Base-by-base conservation (phyloP, 2,329 filamentous ascomycete species). In the Dactylella cylindrospora region DNA sequence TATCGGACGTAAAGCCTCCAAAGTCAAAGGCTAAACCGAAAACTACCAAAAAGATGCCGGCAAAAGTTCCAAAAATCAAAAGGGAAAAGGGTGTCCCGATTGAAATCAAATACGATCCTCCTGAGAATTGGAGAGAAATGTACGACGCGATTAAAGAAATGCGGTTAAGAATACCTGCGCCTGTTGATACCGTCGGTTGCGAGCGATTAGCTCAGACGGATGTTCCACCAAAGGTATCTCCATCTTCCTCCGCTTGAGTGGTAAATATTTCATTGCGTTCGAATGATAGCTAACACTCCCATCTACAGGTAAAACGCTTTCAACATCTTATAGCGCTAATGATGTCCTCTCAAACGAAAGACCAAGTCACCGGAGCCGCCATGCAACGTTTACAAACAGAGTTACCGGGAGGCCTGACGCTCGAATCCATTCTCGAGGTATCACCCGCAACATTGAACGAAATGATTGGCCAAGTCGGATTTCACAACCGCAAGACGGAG, bases 151-250 rank as follows among this genome's bases (percentile, higher is more conserved):
- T 94, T 36, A 84, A 85, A 69, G 79, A 81, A 69, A 96, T 97
- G 90, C 84, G 74, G 74, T 86, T 71, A 71, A 80, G 76, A 73
- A 86, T 80, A 31, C 73, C 80, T 0, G 93, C 93, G 0, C 87
- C 91, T 0, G 93, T 98, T 8, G 93, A 98, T 72, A 97, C 91
- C 0, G 96, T 97, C 90, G 93, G 93, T 8, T 98, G 93, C 73
- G 90, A 90, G 73, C 80, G 81, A 5, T 78, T 93, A 7, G 87
- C 86, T 2, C 76, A 81, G 51, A 75, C 78, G 40, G 71, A 74
- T 12, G 72, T 70, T 2, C 72, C 74, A 0, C 76, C 77, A 12
- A 69, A 68, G 29, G 68, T 71, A 62, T 36, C 15, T 23, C 8
- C 13, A 17, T 13, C 15, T 35, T 9, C 32, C 36, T 41, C 10